Conservation (phyloP, 306 rosid genomes). For the Cucurbita ficifolia region DNA sequence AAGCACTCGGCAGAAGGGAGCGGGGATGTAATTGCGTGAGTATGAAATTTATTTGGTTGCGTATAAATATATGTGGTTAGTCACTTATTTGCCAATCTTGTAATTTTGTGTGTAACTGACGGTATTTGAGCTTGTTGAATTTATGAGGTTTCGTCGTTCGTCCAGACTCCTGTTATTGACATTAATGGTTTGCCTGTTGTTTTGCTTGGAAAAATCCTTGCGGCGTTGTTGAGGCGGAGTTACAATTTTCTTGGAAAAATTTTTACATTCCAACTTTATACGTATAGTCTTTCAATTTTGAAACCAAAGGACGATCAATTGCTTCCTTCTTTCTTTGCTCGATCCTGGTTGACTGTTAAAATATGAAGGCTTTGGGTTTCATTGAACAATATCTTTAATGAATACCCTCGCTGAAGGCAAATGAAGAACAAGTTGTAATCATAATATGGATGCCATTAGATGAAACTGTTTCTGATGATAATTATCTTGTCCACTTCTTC, state of each 20-base stretch:
- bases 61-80: neutral
- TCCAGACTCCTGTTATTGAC: neutral
- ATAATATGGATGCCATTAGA: neutral
- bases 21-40: conserved; percentile 18
- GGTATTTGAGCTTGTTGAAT: neutral
- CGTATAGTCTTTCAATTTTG: neutral
- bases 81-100: neutral
- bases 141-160: neutral
- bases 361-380: neutral
- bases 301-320: neutral
- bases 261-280: neutral
- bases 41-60: neutral
- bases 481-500: conserved; percentile 16
- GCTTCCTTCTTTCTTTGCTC: neutral
- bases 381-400: neutral
- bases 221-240: neutral
- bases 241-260: neutral
- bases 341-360: neutral
- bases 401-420: neutral
- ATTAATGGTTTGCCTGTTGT: neutral
- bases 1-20: conserved; percentile 1
- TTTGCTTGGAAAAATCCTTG: neutral
- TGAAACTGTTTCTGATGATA: neutral
- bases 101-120: neutral
- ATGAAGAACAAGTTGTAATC: neutral